Conservation (phyloP, 352 stramenopile genomes). For the Phytophthora sansomeana region DNA sequence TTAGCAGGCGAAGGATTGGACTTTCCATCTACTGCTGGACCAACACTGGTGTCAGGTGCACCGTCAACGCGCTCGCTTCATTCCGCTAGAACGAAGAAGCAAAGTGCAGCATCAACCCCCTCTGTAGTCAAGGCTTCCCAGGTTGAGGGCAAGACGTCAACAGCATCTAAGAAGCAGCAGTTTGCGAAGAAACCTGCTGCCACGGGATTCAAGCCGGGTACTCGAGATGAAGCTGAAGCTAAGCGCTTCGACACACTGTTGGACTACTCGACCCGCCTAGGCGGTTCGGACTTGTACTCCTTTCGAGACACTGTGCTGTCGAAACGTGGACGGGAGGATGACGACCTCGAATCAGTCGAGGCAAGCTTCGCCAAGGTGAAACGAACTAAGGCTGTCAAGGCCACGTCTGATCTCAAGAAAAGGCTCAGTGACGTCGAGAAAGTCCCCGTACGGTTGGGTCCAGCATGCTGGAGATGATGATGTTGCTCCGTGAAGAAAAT, state of each 20-base stretch:
- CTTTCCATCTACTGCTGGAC: too few species aligned
- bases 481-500: too few species aligned
- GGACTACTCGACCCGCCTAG: conserved; percentile 8
- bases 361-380: conserved; percentile 10
- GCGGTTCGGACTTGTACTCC: not conserved
- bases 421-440: not conserved
- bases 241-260: too few species aligned
- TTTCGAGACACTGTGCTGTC: not conserved
- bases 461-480: conserved; percentile 1
- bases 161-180: not conserved
- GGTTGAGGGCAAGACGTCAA: not conserved
- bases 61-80: too few species aligned
- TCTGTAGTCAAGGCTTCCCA: too few species aligned
- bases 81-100: too few species aligned
- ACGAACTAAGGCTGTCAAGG: not conserved
- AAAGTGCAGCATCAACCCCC: too few species aligned
- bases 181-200: not conserved
- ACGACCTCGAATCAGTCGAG: not conserved
- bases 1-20: too few species aligned
- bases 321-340: not conserved
- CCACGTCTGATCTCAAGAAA: not conserved
- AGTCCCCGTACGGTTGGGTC: not conserved
- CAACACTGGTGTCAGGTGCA: too few species aligned
- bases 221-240: conserved; percentile 2
- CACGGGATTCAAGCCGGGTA: not conserved